These are phyloP conservation scores for Salpingoeca rosetta DNA, from an alignment of 78 protist species.

Conservation along the genomic window DNA sequence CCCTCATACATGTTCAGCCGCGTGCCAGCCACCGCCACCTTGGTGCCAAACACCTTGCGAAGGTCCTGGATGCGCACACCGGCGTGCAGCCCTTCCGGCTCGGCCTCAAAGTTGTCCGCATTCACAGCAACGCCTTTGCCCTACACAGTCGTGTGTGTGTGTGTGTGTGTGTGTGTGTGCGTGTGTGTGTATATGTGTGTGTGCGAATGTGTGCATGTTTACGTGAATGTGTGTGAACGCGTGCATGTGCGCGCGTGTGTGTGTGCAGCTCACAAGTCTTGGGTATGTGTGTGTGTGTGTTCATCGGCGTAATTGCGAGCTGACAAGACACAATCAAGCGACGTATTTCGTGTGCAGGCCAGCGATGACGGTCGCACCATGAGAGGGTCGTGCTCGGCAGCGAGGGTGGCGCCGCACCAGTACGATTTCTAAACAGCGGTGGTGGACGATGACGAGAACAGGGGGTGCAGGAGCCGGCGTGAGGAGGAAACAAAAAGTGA, in stretches of 20 bases:
- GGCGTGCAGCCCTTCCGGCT: not conserved
- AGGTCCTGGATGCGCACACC: not conserved
- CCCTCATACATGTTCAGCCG: slow-evolving; percentile 17
- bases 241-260: not conserved
- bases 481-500: not conserved
- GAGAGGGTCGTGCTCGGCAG: not conserved
- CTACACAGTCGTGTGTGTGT: not conserved
- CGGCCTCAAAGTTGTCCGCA: not conserved
- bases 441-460: not conserved
- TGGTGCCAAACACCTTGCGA: slow-evolving; percentile 21
- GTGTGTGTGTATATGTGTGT: not conserved
- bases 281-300: not conserved
- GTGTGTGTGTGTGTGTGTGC: not conserved
- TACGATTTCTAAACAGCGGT: not conserved
- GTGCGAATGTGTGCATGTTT: not conserved
- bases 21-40: slow-evolving; percentile 7
- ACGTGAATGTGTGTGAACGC: not conserved
- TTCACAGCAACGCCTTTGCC: not conserved
- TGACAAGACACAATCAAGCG: not conserved
- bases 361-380: not conserved
- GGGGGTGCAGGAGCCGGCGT: not conserved
- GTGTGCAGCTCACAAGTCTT: not conserved
- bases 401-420: not conserved
- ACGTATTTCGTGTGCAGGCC: not conserved
- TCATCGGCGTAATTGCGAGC: not conserved